Base-by-base conservation (phyloP, 2,329 filamentous ascomycete species). In the Trichothecium roseum region DNA sequence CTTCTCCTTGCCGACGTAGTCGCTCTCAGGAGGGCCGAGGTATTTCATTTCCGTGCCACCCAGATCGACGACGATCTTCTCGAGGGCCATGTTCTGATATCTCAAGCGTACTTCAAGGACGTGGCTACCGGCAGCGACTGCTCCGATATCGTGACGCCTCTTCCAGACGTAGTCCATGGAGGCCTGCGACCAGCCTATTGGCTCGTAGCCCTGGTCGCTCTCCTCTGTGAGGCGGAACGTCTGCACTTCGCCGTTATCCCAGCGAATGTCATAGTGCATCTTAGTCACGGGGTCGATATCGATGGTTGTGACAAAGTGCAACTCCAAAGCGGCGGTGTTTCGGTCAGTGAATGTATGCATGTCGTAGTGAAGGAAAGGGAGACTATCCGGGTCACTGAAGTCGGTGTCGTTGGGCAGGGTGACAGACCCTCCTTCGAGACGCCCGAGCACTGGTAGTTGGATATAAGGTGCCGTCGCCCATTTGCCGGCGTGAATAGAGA, bases 131-230 rank as follows among this genome's bases (percentile, higher is more conserved):
- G 39, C 32, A 0, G 28, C 24, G 1, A 50, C 38, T 4, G 37
- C 38, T 3, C 48, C 46, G 7, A 59, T 14, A 7, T 45, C 43
- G 15, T 57, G 53, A 13, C 55, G 60, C 35, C 61, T 65, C 5
- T 52, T 56, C 70, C 69, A 74, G 7, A 65, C 64, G 18, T 61
- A 51, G 35, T 71, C 62, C 12, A 65, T 64, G 1, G 72, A 69
- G 0, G 65, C 66, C 8, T 48, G 45, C 6, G 57, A 51, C 69
- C 70, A 75, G 6, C 60, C 61, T 1, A 59, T 59, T 2, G 71
- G 70, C 40, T 49, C 59, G 40, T 57, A 64, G 39, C 56, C 52
- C 13, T 45, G 46, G 18, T 46, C 40, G 6, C 37, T 37, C 3
- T 36, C 22, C 5, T 46, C 53, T 2, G 64, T 47, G 8, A 60